Base-by-base conservation (phyloP, 2,329 filamentous ascomycete genomes). In the Ophiobolus disseminans region DNA sequence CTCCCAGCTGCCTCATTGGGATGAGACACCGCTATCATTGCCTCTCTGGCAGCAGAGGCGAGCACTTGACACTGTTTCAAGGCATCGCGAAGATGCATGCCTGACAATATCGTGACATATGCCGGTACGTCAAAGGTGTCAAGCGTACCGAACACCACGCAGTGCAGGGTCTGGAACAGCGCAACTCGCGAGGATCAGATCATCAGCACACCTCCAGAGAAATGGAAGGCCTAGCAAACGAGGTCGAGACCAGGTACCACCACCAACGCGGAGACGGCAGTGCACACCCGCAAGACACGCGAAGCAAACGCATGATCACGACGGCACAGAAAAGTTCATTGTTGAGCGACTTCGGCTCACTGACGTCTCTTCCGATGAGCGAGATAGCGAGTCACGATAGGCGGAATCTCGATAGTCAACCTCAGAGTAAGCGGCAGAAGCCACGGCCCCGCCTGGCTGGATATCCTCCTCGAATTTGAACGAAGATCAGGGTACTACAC, bases 401-500 rank as follows among this genome's bases (percentile, higher is more conserved):
- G 32, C 23, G 26, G 39, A 46, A 47, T 34, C 31, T 37, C 36
- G 39, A 47, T 55, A 43, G 55, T 49, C 48, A 45, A 58, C 54
- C 46, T 45, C 43, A 56, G 50, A 50, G 47, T 46, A 48, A 48
- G 47, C 47, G 49, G 55, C 51, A 58, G 25, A 49, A 56, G 55
- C 57, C 62, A 55, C 55, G 44, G 57, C 60, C 55, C 65, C 67
- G 62, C 58, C 61, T 55, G 56, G 43, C 42, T 63, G 55, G 58
- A 62, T 54, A 55, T 55, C 38, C 54, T 63, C 49, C 46, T 52
- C 51, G 54, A 32, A 40, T 60, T 60, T 63, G 60, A 53, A 50
- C 47, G 68, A 64, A 65, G 69, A 69, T 72, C 68, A 69, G 63
- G 64, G 63, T 58, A 55, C 58, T 65, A 57, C 56, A 61, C 49